Evolutionary conservation across 176 grass and related monocot genomes (phyloP).

Genomic region (Carex kokanica): DNA sequence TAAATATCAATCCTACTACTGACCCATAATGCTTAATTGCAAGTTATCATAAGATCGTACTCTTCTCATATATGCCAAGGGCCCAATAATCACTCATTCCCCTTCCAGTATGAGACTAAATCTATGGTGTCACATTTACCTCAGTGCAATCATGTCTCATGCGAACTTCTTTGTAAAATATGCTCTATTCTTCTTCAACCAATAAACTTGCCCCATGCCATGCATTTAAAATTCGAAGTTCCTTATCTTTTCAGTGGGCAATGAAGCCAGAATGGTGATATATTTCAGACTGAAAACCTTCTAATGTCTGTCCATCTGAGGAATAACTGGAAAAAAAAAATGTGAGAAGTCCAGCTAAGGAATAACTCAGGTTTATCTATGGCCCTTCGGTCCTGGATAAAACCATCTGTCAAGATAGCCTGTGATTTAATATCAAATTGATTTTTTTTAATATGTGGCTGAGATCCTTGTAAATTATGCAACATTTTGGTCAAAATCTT

Average conservation of each 20-base stretch:
- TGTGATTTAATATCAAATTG: not conserved
- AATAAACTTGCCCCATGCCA: not conserved
- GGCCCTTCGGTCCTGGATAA: not conserved
- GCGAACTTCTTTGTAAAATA: not conserved
- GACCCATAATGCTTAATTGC: not conserved
- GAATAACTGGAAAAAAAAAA: not conserved
- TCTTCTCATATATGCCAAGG: not conserved
- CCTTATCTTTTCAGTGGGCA: not conserved
- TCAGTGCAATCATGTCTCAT: not conserved
- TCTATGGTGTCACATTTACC: not conserved
- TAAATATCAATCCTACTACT: not conserved
- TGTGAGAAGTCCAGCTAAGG: not conserved
- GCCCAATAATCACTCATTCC: not conserved
- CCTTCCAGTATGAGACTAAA: not conserved
- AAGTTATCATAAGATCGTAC: not conserved
- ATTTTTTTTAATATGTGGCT: not conserved
- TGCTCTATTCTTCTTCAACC: not conserved
- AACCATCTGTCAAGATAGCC: not conserved
- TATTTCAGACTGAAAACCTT: not conserved
- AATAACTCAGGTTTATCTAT: not conserved
- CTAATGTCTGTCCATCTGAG: not conserved
- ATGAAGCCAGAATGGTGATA: not conserved
- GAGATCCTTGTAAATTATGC: not conserved
- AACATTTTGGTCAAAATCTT: not conserved
- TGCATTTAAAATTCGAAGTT: not conserved